Evolutionary conservation across 2,329 filamentous ascomycete genomes (phyloP), one percentile per base, ranked within the genome.

Genomic region (Neopestalotiopsis sp.): DNA sequence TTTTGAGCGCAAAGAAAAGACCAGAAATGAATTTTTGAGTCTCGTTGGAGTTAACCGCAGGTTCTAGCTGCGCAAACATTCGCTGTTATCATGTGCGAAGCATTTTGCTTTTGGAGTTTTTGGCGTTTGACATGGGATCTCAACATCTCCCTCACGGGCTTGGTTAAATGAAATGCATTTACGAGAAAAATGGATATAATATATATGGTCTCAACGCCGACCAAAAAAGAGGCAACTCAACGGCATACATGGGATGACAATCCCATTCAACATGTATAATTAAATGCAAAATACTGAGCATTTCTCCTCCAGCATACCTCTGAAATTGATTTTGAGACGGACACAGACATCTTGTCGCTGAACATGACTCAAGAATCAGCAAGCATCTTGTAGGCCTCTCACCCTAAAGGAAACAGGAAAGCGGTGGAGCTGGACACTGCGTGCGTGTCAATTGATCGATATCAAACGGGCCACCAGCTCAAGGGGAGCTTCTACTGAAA

Each of bases 1-100:
- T 76, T 97, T 99, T 86, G 91, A 97, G 78, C 91, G 91, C 70
- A 94, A 93, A 75, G 94, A 94, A 70, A 98, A 97, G 86, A 98
- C 95, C 12, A 87, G 96, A 75, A 97, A 97, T 79, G 96, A 99
- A 81, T 99, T 99, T 77, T 83, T 99, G 78, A 97, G 91, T 75
- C 86, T 99, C 45, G 84, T 91, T 42, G 88, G 88, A 52, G 81
- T 94, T 68, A 90, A 93, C 80, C 60, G 74, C 72, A 67, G 68
- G 70, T 56, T 74, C 62, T 64, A 71, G 67, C 9, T 65, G 10
- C 56, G 13, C 24, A 20, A 20, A 34, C 20, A 24, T 58, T 65
- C 34, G 40, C 56, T 66, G 10, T 20, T 40, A 9, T 20, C 30
- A 28, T 4, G 40, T 14, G n/a, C 59, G 14, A 24, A n/a, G 28